Evolutionary conservation across 2,329 filamentous ascomycete species (phyloP).

Genomic region (Domatiomyces globalis): DNA sequence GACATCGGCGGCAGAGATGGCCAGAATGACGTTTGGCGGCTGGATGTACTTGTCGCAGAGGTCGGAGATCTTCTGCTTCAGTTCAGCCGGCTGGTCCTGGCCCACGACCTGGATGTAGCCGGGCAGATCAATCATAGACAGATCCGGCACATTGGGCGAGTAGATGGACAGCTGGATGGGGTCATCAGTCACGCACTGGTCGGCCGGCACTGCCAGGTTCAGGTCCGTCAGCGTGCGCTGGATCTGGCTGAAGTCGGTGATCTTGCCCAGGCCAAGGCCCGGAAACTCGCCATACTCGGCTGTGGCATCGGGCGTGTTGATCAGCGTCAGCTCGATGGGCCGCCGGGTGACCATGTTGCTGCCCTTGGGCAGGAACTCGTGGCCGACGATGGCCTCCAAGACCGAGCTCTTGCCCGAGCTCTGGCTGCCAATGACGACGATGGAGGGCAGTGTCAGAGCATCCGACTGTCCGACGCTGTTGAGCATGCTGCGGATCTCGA

Average conservation of each 20-base stretch:
- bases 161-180: constrained; percentile 93
- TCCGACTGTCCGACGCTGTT: constrained; percentile 86
- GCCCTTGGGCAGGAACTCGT: constrained; percentile 96
- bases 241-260: constrained; percentile 82
- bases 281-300: constrained; percentile 95
- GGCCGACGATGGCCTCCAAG: constrained; percentile 88
- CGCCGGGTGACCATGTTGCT: constrained; percentile 95
- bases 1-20: constrained; percentile 93
- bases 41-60: constrained; percentile 98
- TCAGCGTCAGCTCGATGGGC: constrained; percentile 87
- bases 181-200: constrained; percentile 88
- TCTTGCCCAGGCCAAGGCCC: constrained; percentile 72
- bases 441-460: constrained; percentile 77
- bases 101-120: constrained; percentile 96
- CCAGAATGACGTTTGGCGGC: constrained; percentile 85
- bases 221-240: constrained; percentile 90
- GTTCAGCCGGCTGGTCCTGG: constrained; percentile 72
- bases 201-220: constrained; percentile 80
- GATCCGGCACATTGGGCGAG: constrained; percentile 85
- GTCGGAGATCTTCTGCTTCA: constrained; percentile 92
- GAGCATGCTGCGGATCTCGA: constrained; percentile 86
- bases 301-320: constrained; percentile 79
- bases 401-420: constrained; percentile 98
- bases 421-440: constrained; percentile 97
- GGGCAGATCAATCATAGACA: constrained; percentile 89